Evolutionary conservation across 1,284 basidiomycete species (phyloP).

Genomic region (Apiotrichum siamense): DNA sequence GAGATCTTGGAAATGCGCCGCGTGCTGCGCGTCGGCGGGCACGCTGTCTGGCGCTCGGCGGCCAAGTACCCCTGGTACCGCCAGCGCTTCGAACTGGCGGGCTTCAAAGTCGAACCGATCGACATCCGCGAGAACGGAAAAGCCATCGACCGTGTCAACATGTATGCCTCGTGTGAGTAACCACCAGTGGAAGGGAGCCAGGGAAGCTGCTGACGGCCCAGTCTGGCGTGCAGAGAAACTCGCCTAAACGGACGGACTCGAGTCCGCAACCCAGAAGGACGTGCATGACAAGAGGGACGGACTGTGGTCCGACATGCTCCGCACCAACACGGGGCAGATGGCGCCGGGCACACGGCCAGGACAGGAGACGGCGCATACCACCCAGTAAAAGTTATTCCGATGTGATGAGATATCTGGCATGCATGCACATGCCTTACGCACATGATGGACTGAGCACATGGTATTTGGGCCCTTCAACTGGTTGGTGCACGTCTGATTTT

Average conservation of each 20-base stretch:
- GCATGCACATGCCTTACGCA: too few species aligned
- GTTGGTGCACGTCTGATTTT: too few species aligned
- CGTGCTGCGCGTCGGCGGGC: slow-evolving; percentile 59
- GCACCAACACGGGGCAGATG: too few species aligned
- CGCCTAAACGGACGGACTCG: slow-evolving; percentile 2
- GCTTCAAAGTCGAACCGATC: slow-evolving; percentile 52
- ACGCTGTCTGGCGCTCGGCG: slow-evolving; percentile 66
- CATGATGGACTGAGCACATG: too few species aligned
- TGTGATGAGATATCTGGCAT: too few species aligned
- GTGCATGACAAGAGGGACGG: too few species aligned
- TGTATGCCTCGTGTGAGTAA: slow-evolving; percentile 51
- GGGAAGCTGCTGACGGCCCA: slow-evolving; percentile 13
- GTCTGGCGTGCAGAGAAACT: slow-evolving; percentile 36
- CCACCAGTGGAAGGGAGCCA: background rate
- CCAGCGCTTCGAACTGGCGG: slow-evolving; percentile 53
- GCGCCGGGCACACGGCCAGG: too few species aligned
- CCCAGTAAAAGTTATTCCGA: too few species aligned
- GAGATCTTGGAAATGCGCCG: slow-evolving; percentile 61
- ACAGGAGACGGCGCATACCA: too few species aligned
- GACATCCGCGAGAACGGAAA: slow-evolving; percentile 50
- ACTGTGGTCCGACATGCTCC: too few species aligned
- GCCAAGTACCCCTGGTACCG: slow-evolving; percentile 70
- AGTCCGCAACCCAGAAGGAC: background rate
- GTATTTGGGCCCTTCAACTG: too few species aligned
- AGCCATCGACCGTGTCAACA: slow-evolving; percentile 61